phyloP scores from a whole-genome alignment of 371 early-diverging fungal genomes.

The Chytridiales sp. region DNA sequence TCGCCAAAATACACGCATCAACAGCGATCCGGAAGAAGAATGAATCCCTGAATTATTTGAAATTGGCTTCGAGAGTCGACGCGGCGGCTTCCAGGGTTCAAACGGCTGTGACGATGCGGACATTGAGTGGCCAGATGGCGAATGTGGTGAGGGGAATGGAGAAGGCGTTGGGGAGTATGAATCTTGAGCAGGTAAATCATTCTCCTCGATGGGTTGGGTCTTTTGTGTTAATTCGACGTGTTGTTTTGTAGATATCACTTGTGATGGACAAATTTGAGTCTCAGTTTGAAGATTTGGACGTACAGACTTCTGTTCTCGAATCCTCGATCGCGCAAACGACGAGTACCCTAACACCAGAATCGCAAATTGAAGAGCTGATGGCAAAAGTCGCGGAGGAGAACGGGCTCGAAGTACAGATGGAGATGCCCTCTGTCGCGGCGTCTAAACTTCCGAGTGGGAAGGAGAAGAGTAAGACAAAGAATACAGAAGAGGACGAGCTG shows the following conservation, averaged over 20 bases:
- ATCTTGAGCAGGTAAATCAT: slow-evolving; percentile 75
- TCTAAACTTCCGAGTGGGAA: slow-evolving; percentile 10
- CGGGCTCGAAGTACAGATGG: slow-evolving; percentile 79
- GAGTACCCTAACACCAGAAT: slow-evolving; percentile 82
- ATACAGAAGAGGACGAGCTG: slow-evolving; percentile 69
- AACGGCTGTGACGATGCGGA: slow-evolving; percentile 93
- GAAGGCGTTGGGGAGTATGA: slow-evolving; percentile 86
- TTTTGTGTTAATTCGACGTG: background rate
- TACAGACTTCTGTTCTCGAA: slow-evolving; percentile 92
- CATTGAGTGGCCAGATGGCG: slow-evolving; percentile 73
- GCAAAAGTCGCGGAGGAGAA: slow-evolving; percentile 93
- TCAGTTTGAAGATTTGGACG: slow-evolving; percentile 92
- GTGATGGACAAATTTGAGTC: slow-evolving; percentile 94
- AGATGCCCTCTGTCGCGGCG: slow-evolving; percentile 44
- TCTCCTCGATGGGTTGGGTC: background rate
- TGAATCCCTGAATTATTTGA: slow-evolving; percentile 83
- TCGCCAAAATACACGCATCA: slow-evolving; percentile 89
- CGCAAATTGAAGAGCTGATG: slow-evolving; percentile 88
- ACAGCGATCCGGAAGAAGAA: slow-evolving; percentile 98
- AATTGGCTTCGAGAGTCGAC: slow-evolving; percentile 87
- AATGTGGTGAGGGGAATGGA: slow-evolving; percentile 90
- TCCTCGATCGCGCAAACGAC: slow-evolving; percentile 84
- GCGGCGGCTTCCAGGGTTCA: slow-evolving; percentile 90
- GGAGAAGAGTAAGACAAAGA: slow-evolving; percentile 34
- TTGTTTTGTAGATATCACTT: slow-evolving; percentile 65